A percentile compares a stretch with the other conserved stretches of the same genome.
Evolutionary conservation across 2,329 filamentous ascomycete genomes (phyloP).

Genomic region (Curvularia eragrostidis): DNA sequence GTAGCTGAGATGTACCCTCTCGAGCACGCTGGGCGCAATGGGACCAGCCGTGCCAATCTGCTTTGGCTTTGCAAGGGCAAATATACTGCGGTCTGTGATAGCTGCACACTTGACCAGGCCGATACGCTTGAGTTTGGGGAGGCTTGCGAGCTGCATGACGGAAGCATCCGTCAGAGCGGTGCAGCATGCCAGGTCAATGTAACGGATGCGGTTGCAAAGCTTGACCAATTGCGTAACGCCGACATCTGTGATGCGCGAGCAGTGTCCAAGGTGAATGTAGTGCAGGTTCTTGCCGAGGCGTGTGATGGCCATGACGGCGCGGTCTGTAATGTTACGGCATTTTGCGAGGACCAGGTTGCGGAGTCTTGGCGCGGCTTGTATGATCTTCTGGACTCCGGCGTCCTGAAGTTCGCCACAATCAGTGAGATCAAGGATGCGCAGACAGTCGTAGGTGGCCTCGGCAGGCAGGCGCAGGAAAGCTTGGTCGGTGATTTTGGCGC

Average conservation of each 20-base stretch:
- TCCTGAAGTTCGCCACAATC: conserved; percentile 86
- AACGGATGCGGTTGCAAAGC: conserved; percentile 89
- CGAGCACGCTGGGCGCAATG: conserved; percentile 71
- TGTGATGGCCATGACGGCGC: conserved; percentile 84
- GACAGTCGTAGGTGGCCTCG: conserved; percentile 76
- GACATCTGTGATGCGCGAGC: conserved; percentile 85
- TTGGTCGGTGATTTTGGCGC: conserved; percentile 81
- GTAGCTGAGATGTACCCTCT: conserved; percentile 95
- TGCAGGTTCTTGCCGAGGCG: conserved; percentile 94
- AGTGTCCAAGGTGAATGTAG: conserved; percentile 95
- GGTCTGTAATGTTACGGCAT: conserved; percentile 90
- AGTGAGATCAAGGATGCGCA: conserved; percentile 92
- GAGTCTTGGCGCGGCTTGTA: conserved; percentile 82
- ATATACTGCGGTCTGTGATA: conserved; percentile 90
- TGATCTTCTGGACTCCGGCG: conserved; percentile 85
- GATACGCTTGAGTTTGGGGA: conserved; percentile 94
- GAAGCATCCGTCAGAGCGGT: conserved; percentile 85
- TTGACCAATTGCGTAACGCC: conserved; percentile 85
- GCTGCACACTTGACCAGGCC: conserved; percentile 91
- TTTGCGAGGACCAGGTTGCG: conserved; percentile 94
- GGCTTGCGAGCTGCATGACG: conserved; percentile 78
- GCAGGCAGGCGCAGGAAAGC: conserved; percentile 82
- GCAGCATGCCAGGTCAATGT: conserved; percentile 98
- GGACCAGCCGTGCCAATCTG: conserved; percentile 60
- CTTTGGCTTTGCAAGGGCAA: conserved; percentile 77